Conservation (phyloP, 164 flowering plant species). For the Aristolochia contorta region DNA sequence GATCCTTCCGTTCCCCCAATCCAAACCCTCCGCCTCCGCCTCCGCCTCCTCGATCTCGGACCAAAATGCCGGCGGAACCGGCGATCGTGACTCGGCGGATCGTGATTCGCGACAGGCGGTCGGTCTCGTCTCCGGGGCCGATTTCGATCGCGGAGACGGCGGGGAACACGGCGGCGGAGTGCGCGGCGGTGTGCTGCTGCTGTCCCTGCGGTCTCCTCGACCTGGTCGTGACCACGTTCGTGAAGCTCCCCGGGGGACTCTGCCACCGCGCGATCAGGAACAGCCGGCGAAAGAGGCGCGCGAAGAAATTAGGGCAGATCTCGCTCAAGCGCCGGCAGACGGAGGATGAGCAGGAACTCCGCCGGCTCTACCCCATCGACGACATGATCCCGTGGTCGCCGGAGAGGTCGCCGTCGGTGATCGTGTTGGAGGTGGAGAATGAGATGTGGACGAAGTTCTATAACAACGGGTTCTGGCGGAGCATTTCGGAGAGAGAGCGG, state of each 20-base stretch:
- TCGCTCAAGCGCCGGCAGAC: constrained; percentile 14
- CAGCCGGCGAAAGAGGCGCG: constrained; percentile 21
- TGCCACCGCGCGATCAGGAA: constrained; percentile 43
- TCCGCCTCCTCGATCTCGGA: too few relatives aligned
- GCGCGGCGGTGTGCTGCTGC: constrained; percentile 80
- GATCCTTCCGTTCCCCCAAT: too few relatives aligned
- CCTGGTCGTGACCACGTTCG: constrained; percentile 47
- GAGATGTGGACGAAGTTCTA: constrained; percentile 77
- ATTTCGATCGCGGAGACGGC: constrained; percentile 62
- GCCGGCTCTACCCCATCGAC: too few relatives aligned
- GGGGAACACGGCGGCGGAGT: constrained; percentile 72
- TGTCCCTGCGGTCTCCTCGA: constrained; percentile 66
- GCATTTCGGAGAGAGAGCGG: constrained; percentile 45
- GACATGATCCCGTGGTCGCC: not conserved
- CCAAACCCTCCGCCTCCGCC: too few relatives aligned
- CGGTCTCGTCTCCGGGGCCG: constrained; percentile 13
- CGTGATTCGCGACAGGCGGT: constrained; percentile 8
- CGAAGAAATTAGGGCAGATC: constrained; percentile 12
- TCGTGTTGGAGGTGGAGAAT: constrained; percentile 47
- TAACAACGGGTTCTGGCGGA: constrained; percentile 82
- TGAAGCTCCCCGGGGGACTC: constrained; percentile 69
- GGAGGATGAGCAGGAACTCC: constrained; percentile 4
- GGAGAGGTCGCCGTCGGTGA: constrained; percentile 13
- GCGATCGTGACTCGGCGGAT: constrained; percentile 7
- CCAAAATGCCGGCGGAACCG: too few relatives aligned